Conservation (phyloP, 208 protist genomes). For the Leishmania mexicana region DNA sequence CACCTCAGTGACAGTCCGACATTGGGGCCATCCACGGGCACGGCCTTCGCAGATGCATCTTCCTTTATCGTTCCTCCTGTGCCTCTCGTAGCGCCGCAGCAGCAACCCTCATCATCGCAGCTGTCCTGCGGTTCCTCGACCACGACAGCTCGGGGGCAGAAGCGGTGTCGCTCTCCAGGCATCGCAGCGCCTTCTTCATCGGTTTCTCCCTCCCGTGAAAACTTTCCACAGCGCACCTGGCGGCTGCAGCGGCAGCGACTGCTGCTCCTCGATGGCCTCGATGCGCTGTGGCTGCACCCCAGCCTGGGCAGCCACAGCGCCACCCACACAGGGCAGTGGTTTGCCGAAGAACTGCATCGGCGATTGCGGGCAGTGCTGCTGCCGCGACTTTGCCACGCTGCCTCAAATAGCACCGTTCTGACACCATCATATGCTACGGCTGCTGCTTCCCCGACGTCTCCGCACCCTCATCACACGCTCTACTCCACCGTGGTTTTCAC, state of each 20-base stretch:
- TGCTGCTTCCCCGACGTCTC: not conserved
- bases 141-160: not conserved
- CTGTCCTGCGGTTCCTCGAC: not conserved
- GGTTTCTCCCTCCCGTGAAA: not conserved
- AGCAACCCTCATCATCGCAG: not conserved
- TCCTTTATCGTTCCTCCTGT: not conserved
- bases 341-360: conserved; percentile 41
- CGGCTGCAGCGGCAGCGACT: conserved; percentile 28
- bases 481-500: conserved; percentile 21
- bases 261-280: conserved; percentile 24
- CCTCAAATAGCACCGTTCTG: not conserved
- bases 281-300: conserved; percentile 30
- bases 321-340: conserved; percentile 41
- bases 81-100: not conserved
- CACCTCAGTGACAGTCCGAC: conserved; percentile 2
- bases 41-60: not conserved
- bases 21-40: not conserved
- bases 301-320: conserved; percentile 22
- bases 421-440: not conserved
- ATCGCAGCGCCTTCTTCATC: not conserved
- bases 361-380: conserved; percentile 35
- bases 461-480: not conserved
- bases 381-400: conserved; percentile 1
- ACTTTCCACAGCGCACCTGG: not conserved
- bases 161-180: not conserved